Evolutionary conservation across 2,329 filamentous ascomycete species (phyloP).

Genomic region (Aspergillus flavus): DNA sequence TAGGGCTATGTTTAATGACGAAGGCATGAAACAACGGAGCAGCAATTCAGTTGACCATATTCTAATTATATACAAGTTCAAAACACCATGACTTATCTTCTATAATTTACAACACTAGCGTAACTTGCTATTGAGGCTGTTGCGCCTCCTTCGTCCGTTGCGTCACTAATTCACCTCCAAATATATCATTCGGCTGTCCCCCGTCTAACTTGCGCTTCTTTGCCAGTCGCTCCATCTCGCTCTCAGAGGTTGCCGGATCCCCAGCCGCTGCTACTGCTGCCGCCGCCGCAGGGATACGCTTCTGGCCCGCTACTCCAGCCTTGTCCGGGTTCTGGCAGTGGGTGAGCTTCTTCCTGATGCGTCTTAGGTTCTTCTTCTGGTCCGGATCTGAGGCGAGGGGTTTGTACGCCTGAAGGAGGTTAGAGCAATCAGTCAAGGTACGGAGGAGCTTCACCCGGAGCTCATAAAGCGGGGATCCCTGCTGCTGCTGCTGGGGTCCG

Average conservation of each 20-base stretch:
- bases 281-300: constrained; percentile 41
- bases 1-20: neutral
- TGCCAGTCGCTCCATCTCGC: constrained; percentile 39
- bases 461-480: constrained; percentile 28
- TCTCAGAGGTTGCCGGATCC: constrained; percentile 35
- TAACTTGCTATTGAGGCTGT: neutral
- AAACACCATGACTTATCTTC: neutral
- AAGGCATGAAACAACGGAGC: neutral
- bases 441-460: constrained; percentile 42
- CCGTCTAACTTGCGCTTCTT: constrained; percentile 45
- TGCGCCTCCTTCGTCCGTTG: constrained; percentile 33
- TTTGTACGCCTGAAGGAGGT: constrained; percentile 43
- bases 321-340: constrained; percentile 54
- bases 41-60: neutral
- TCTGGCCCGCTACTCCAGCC: constrained; percentile 45
- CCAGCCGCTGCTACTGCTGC: constrained; percentile 21
- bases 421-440: constrained; percentile 42
- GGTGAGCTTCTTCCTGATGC: constrained; percentile 53
- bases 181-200: constrained; percentile 34
- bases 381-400: constrained; percentile 40
- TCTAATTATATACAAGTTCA: neutral
- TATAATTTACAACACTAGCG: neutral
- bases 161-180: constrained; percentile 41
- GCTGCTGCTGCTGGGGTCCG: constrained; percentile 13
- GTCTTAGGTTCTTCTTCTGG: constrained; percentile 46